Base-by-base conservation (phyloP, 805 yeast species). In the Wickerhamomyces xylosicus region DNA sequence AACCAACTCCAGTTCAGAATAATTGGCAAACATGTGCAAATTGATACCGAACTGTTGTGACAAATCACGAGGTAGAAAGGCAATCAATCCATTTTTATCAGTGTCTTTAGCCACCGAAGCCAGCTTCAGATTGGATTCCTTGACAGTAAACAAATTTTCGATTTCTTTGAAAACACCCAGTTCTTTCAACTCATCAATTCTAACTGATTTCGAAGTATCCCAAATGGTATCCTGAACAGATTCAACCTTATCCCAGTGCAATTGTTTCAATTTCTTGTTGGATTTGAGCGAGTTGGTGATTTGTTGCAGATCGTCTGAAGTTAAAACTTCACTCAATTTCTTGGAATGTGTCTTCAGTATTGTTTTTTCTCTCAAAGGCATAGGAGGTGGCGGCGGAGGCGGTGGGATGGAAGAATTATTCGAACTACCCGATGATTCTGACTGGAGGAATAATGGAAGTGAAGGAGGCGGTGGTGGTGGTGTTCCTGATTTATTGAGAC, bases 21-120 rank as follows among this genome's bases (percentile, higher is more conserved):
- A 47, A 33, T 64, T 64, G 5, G 85, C 69, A 59, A 77, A 85
- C 63, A 77, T 70, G 55, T 92, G 97, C 38, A 92, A 66, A 54
- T 90, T 89, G 53, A 92, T 92, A 31, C 95, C 95, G 64, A 92
- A 87, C 50, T 86, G 97, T 55, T 92, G 98, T 1, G 95, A 85
- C 34, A 87, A 62, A 50, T 90, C 97, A 43, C 94, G 69, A 1
- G 95, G 73, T 37, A 92, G 67, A 45, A 80, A 80, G 0, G 89
- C 66, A 1, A 84, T 58, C 51, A 84, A 42, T 33, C 42, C 46
- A 20, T 43, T 42, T 37, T 41, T 50, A 4, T 37, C 44, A 6
- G 31, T 13, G 31, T 7, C 16, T 44, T 39, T 2, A 44, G 34
- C 11, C 16, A 14, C 17, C n/a, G 44, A 35, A 1, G 44, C 28